Percentiles rank a stretch among this genome's conserved stretches.
Conservation (phyloP, 1,284 basidiomycete species). For the Pholiota adiposa region DNA sequence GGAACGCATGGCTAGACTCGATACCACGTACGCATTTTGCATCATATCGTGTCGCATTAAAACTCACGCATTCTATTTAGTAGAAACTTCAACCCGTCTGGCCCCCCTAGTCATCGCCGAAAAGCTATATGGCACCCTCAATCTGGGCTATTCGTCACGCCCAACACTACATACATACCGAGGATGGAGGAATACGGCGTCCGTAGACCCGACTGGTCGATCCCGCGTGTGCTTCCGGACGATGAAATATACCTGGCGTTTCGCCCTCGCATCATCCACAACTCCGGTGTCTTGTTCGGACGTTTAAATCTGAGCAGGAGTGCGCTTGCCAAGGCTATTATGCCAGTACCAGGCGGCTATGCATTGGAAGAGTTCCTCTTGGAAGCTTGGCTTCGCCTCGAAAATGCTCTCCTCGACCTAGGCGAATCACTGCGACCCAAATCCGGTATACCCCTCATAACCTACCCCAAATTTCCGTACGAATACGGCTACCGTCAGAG, state of each 20-base stretch:
- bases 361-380: neutral
- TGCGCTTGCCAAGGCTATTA: neutral
- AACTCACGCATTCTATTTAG: no score
- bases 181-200: neutral
- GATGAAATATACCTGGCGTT: neutral
- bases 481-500: neutral
- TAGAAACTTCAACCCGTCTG: no score
- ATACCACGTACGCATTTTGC: no score
- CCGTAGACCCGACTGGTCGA: neutral
- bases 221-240: neutral
- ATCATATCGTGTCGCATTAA: no score
- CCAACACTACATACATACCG: neutral
- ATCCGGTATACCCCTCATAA: neutral
- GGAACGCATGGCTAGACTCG: no score
- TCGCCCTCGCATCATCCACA: neutral
- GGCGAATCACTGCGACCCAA: neutral
- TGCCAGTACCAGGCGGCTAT: neutral
- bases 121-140: neutral
- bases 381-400: neutral
- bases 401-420: neutral
- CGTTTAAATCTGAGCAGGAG: neutral
- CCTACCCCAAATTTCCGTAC: neutral
- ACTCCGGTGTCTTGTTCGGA: neutral
- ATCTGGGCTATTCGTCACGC: neutral
- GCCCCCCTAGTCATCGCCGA: neutral